Evolutionary conservation across 768 basidiomycete genomes (phyloP).

Genomic region (Lentinula detonsa): DNA sequence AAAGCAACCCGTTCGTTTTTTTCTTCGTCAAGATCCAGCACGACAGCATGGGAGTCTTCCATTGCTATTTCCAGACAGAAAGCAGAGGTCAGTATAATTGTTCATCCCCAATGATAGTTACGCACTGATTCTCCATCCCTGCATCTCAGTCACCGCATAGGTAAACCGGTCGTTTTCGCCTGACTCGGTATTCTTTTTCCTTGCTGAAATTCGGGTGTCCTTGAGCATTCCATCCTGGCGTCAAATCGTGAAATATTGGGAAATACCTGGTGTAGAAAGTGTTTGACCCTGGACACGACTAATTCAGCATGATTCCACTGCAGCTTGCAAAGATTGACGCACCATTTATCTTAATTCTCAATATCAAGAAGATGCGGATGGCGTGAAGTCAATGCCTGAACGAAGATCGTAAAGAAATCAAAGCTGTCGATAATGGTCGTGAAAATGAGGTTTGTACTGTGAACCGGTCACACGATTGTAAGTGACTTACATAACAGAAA

Average conservation of each 20-base stretch:
- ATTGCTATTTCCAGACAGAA: slow-evolving; percentile 55
- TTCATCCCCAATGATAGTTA: slow-evolving; percentile 17
- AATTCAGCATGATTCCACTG: neutral
- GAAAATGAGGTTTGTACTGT: neutral
- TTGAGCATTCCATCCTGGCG: neutral
- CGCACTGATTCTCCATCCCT: slow-evolving; percentile 98
- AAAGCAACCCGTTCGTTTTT: slow-evolving; percentile 58
- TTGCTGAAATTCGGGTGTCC: slow-evolving; percentile 42
- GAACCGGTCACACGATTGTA: neutral
- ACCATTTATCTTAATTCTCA: neutral
- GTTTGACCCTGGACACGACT: slow-evolving; percentile 66
- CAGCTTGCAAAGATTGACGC: neutral
- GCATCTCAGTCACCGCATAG: slow-evolving; percentile 92
- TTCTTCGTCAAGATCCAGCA: slow-evolving; percentile 60
- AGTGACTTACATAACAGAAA: neutral
- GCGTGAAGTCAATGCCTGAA: neutral
- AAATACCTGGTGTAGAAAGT: slow-evolving; percentile 71
- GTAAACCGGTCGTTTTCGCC: slow-evolving; percentile 66
- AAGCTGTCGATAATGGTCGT: neutral
- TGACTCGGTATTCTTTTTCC: slow-evolving; percentile 71
- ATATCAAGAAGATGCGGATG: neutral
- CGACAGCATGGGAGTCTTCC: slow-evolving; percentile 90
- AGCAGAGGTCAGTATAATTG: slow-evolving; percentile 12
- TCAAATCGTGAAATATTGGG: neutral
- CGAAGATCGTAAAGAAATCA: neutral